A percentile compares a stretch with the other conserved stretches of the same genome.
phyloP scores from a whole-genome alignment of 176 grass and related monocot species.

The Paspalum notatum region DNA sequence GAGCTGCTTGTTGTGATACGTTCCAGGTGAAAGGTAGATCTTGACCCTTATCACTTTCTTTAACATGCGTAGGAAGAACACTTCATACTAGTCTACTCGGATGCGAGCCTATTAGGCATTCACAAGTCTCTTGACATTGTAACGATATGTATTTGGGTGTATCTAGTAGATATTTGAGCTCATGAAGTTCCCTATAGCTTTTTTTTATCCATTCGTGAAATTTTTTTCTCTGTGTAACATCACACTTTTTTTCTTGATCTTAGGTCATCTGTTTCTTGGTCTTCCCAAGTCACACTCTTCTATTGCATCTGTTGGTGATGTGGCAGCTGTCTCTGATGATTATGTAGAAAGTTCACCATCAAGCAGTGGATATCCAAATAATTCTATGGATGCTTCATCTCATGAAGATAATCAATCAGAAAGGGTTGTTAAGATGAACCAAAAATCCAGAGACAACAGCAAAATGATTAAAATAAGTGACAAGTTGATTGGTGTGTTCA shows the following conservation, averaged over 20 bases:
- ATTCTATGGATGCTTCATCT: conserved; percentile 18
- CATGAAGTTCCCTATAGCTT: background rate
- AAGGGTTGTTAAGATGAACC: conserved; percentile 16
- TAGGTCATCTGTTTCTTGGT: conserved; percentile 45
- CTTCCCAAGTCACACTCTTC: conserved; percentile 38
- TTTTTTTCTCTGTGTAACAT: background rate
- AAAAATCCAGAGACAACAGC: conserved; percentile 30
- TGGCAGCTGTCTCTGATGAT: conserved; percentile 45
- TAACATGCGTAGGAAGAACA: background rate
- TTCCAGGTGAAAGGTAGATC: background rate
- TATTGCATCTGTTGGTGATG: conserved; percentile 48
- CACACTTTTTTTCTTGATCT: conserved; percentile 8
- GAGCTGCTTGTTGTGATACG: background rate
- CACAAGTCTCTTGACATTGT: background rate
- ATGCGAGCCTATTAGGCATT: background rate
- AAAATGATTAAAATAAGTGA: conserved; percentile 80
- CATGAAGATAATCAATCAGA: conserved; percentile 14
- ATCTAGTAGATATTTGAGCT: background rate
- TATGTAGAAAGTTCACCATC: conserved; percentile 46
- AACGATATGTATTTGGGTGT: background rate
- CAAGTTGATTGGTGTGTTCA: conserved; percentile 84
- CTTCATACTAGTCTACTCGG: background rate
- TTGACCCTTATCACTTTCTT: conserved; percentile 4
- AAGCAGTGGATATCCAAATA: conserved; percentile 39
- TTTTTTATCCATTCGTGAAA: background rate